Percentiles rank a stretch among this genome's conserved stretches.
Conservation (phyloP, 2,329 filamentous ascomycete genomes). For the Alternaria incomplexa region DNA sequence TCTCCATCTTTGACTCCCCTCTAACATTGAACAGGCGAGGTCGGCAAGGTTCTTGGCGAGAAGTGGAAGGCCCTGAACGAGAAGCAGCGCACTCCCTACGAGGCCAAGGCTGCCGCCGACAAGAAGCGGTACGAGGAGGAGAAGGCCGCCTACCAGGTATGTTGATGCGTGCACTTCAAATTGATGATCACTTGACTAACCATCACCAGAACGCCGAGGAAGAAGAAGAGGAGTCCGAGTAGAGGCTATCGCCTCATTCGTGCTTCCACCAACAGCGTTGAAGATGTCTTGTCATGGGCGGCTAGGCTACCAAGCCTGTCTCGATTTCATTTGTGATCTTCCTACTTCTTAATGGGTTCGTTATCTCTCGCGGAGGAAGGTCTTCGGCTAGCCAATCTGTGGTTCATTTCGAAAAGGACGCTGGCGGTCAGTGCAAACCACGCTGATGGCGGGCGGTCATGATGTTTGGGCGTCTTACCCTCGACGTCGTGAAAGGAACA, state of each 20-base stretch:
- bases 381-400: constrained; percentile 30
- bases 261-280: constrained; percentile 13
- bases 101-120: constrained; percentile 93
- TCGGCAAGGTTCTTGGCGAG: constrained; percentile 97
- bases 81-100: constrained; percentile 91
- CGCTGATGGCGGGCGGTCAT: constrained; percentile 28
- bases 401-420: constrained; percentile 27
- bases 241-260: constrained; percentile 19
- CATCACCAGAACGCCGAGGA: constrained; percentile 37
- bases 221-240: constrained; percentile 52
- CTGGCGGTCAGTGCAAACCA: constrained; percentile 38
- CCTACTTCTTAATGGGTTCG: constrained; percentile 32
- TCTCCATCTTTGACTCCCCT: background rate
- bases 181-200: constrained; percentile 20
- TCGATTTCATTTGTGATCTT: constrained; percentile 32
- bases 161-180: background rate
- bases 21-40: constrained; percentile 70
- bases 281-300: constrained; percentile 36
- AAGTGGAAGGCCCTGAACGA: constrained; percentile 97
- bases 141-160: constrained; percentile 75
- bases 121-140: constrained; percentile 99
- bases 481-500: constrained; percentile 32
- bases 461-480: constrained; percentile 42
- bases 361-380: constrained; percentile 26
- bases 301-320: constrained; percentile 27